Evolutionary conservation across 73 alveolate species (phyloP).

Genomic region (Uronychia binucleata): DNA sequence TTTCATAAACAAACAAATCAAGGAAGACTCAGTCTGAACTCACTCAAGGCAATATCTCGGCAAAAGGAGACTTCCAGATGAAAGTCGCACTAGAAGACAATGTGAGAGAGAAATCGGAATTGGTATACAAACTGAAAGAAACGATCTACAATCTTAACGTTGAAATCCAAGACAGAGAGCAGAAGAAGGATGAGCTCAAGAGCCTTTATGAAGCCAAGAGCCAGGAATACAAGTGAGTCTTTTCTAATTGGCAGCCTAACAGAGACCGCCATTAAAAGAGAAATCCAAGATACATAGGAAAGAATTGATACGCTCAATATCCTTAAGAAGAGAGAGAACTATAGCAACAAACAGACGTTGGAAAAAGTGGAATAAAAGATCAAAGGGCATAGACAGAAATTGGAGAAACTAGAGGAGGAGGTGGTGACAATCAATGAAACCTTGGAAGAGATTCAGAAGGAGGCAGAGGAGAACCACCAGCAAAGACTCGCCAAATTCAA

Average conservation of each 20-base stretch:
- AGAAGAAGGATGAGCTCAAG: not conserved
- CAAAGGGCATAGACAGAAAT: not conserved
- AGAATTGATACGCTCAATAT: constrained; percentile 31
- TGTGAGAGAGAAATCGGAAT: constrained; percentile 25
- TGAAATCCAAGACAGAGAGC: not conserved
- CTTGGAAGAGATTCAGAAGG: not conserved
- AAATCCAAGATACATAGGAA: constrained; percentile 37
- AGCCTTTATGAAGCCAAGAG: not conserved
- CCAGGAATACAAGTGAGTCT: not conserved
- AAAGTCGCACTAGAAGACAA: constrained; percentile 42
- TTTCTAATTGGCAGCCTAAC: constrained; percentile 6
- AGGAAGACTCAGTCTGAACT: not conserved
- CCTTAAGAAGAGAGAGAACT: constrained; percentile 53
- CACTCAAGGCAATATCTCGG: not conserved
- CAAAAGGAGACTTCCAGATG: constrained; percentile 19
- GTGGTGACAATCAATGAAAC: not conserved
- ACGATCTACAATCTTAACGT: not conserved
- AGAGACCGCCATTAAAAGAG: constrained; percentile 38
- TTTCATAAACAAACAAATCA: not conserved
- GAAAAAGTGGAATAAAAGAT: constrained; percentile 26
- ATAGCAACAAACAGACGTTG: constrained; percentile 11
- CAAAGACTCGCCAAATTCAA: constrained; percentile 24
- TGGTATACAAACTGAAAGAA: constrained; percentile 22
- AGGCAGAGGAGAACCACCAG: constrained; percentile 30
- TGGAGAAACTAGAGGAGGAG: constrained; percentile 36